Evolutionary conservation across 345 rosid genomes (phyloP).

Genomic region (Iberis pinnata): DNA sequence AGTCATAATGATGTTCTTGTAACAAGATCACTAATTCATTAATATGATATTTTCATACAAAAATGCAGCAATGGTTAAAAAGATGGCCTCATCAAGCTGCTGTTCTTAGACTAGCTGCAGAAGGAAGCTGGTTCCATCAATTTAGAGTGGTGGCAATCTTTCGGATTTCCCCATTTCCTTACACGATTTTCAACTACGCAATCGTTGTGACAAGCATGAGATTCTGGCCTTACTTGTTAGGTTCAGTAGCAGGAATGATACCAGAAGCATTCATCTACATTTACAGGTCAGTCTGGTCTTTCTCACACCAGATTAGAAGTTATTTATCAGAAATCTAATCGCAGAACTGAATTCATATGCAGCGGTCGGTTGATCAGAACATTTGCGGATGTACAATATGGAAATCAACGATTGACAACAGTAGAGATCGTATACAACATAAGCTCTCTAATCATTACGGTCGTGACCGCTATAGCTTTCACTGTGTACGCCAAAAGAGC

Average conservation of each 20-base stretch:
- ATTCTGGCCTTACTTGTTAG: conserved; percentile 75
- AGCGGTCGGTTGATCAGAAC: background rate
- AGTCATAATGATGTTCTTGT: background rate
- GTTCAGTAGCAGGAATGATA: conserved; percentile 89
- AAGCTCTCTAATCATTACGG: conserved; percentile 53
- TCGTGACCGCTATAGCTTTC: conserved; percentile 56
- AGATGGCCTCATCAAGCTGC: conserved; percentile 89
- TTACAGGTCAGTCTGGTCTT: conserved; percentile 52
- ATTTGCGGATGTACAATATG: conserved; percentile 54
- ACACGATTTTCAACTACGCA: conserved; percentile 55
- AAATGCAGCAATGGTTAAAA: conserved; percentile 80
- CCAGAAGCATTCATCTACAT: conserved; percentile 94
- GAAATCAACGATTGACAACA: conserved; percentile 48
- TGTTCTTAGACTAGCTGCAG: conserved; percentile 1
- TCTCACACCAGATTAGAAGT: background rate
- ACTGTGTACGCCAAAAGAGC: conserved; percentile 58
- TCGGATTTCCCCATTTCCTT: conserved; percentile 92
- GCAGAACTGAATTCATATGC: background rate
- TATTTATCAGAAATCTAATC: too few species aligned
- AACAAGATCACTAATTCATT: conserved; percentile 1
- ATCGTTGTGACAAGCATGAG: background rate
- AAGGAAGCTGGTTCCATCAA: conserved; percentile 66
- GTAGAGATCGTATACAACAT: conserved; percentile 66
- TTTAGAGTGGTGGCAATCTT: conserved; percentile 85
- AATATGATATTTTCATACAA: conserved; percentile 2